Base-by-base conservation (phyloP, 306 rosid species). In the Quillaja saponaria region DNA sequence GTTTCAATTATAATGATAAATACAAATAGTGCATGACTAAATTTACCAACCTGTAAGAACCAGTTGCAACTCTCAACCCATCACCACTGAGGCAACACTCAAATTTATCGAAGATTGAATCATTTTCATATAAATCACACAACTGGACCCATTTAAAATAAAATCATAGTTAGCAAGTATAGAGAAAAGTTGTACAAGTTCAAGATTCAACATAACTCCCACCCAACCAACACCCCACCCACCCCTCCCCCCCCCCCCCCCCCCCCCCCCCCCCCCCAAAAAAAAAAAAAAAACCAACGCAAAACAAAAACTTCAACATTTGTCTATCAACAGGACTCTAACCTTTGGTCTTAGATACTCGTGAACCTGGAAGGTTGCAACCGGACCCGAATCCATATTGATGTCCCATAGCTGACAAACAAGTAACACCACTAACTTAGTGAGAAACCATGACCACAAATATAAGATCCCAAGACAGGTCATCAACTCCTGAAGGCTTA, bases 301-400 rank as follows among this genome's bases (percentile, higher is more conserved):
- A n/a, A n/a, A n/a, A n/a, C n/a, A n/a, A n/a, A n/a, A n/a, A n/a
- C n/a, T n/a, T n/a, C n/a, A n/a, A n/a, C n/a, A n/a, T n/a, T n/a
- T n/a, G n/a, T n/a, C n/a, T n/a, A n/a, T n/a, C n/a, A n/a, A 57
- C 42, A 46, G 63, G 55, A 76, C 73, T 58, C 96, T 77, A 57
- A 94, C 99, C 97, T 80, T 94, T 21, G 99, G 99, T 79, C 99
- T 89, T 67, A 94, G 71, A 71, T 89, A 73, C 80, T 94, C 99
- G 20, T 94, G 99, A 75, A 89, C 99, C 76, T 84, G 91, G 85
- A 85, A 94, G 55, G 99, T 83, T n/a, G 91, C 31, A 53, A 94
- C 95, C 0, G 99, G 99, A 59, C 97, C 96, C 41, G 99, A 85
- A 83, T 94, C 99, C 99, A 94, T 94, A 59, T 94, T 89, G 72